Evolutionary conservation across 148 eudicot genomes (phyloP), one percentile per base, ranked within the genome.

Genomic region (Polygonum aviculare): DNA sequence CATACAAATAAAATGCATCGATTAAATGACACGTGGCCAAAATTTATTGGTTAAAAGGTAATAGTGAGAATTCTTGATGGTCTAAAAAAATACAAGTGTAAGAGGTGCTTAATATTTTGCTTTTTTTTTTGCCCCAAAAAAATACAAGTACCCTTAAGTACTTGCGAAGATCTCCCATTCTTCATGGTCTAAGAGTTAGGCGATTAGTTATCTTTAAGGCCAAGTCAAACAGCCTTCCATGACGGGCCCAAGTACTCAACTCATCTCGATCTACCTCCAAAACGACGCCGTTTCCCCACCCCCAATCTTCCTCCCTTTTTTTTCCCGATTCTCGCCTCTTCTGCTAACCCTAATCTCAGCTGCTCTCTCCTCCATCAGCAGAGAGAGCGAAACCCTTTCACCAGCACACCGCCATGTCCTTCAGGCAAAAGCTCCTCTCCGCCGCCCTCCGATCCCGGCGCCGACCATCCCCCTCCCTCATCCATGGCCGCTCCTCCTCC

Each of bases 361-460:
- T 2, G 19, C 3, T 38, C n/a, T 36, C 11, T 11, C 16, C 72
- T 15, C 44, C n/a, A 33, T 67, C 45, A 67, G 19, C 72, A 36
- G 72, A 35, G 72, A 67, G 72, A 65, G 70, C 15, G 6, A 36
- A 67, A 15, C 45, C 38, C 45, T 26, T 26, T 26, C 31, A 26
- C 31, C 31, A 26, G 0, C 1, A 0, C 10, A 31, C 14, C 41
- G 21, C 41, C 11, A 67, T 67, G 72, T 67, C 72, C 19, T 67
- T 67, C 72, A 6, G 72, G 45, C 72, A 73, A 40, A 59, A 73
- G 80, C 85, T 93, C 79, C 81, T 90, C 76, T 52, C 83, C n/a
- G 83, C 80, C 12, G 55, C 83, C 71, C 85, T 82, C 77, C 93
- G 87, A 31, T 63, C 75, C 16, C 77, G 33, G n/a, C 76, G 44